Conservation (phyloP, 176 grass and related monocot species). For the Eleusine coracana region DNA sequence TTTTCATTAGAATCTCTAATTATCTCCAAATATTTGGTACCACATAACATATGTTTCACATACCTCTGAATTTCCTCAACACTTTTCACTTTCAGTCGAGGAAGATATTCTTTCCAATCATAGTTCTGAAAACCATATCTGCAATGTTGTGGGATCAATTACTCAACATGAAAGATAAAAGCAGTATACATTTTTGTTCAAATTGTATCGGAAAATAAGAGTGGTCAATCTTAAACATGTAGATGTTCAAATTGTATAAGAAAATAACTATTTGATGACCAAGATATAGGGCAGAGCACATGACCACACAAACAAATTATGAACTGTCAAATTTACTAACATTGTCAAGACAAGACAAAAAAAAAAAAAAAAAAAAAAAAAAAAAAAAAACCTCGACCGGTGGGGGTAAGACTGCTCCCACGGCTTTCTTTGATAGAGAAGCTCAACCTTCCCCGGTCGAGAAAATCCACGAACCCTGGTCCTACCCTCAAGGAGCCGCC, state of each 20-base stretch:
- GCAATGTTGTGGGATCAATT: conserved; percentile 23
- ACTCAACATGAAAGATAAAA: conserved; percentile 11
- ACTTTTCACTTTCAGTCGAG: conserved; percentile 92
- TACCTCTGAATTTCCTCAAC: conserved; percentile 87
- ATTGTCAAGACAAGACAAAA: conserved; percentile 31
- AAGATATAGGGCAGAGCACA: conserved; percentile 25
- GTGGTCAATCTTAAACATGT: neutral
- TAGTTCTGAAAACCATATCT: conserved; percentile 99
- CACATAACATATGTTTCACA: conserved; percentile 28
- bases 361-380: too few species aligned
- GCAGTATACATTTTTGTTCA: neutral
- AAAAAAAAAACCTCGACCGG: too few species aligned
- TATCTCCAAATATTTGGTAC: conserved; percentile 15
- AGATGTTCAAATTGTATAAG: conserved; percentile 9
- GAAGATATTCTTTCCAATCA: conserved; percentile 92
- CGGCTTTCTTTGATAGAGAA: too few species aligned
- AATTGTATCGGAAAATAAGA: neutral
- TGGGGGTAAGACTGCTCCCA: too few species aligned
- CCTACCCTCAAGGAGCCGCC: too few species aligned
- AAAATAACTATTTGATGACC: conserved; percentile 27
- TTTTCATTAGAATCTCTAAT: neutral
- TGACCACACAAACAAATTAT: neutral
- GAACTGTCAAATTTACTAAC: neutral
- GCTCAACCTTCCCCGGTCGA: too few species aligned
- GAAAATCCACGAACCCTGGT: too few species aligned